phyloP scores from a whole-genome alignment of 331 rosid species.

The Malus hybrid region DNA sequence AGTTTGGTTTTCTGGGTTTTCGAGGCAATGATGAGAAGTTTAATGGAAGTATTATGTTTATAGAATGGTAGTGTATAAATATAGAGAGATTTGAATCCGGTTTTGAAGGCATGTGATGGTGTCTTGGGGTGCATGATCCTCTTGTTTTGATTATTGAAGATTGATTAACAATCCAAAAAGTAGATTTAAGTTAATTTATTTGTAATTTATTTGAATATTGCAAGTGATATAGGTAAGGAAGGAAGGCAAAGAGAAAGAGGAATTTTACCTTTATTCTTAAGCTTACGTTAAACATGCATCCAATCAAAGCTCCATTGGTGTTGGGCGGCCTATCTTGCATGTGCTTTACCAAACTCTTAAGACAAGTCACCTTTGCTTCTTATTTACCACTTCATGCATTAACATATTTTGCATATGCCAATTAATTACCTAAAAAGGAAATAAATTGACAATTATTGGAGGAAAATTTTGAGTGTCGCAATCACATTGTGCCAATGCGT shows the following conservation, averaged over 20 bases:
- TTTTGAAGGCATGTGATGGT: constrained; percentile 21
- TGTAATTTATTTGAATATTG: constrained; percentile 2
- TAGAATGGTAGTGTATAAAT: not conserved
- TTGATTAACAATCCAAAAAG: constrained; percentile 4
- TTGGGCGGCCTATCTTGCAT: constrained; percentile 30
- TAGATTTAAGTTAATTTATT: no score
- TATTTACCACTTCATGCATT: not conserved
- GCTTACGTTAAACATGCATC: constrained; percentile 23
- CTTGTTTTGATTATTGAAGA: constrained; percentile 10
- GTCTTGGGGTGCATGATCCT: constrained; percentile 26
- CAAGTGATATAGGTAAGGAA: constrained; percentile 1
- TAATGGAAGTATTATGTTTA: not conserved
- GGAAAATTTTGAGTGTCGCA: not conserved
- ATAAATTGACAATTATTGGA: not conserved
- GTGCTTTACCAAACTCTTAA: constrained; percentile 43
- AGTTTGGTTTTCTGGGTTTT: constrained; percentile 1
- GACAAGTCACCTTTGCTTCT: constrained; percentile 34
- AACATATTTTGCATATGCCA: not conserved
- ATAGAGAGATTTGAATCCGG: constrained; percentile 16
- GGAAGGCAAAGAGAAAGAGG: not conserved
- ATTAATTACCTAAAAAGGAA: not conserved
- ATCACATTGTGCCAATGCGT: not conserved
- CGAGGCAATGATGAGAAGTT: not conserved
- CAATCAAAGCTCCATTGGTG: constrained; percentile 5
- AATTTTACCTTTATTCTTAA: constrained; percentile 5